phyloP scores from a whole-genome alignment of 2,329 filamentous ascomycete genomes.

The Scortechinia acanthostroma region DNA sequence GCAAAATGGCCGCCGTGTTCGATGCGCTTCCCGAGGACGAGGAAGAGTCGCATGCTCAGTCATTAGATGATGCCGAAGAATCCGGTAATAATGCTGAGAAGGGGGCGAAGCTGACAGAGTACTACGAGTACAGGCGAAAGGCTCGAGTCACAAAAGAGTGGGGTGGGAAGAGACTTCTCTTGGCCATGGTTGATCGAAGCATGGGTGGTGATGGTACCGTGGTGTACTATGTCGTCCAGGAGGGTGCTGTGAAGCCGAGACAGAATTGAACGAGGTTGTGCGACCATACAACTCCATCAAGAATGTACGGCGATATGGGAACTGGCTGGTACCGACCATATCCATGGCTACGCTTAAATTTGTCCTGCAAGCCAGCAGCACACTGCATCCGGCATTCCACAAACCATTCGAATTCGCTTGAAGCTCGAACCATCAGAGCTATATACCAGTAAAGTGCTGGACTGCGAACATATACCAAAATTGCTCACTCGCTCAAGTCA shows the following conservation, averaged over 20 bases:
- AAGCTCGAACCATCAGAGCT: too few species aligned
- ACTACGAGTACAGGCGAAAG: conserved; percentile 7
- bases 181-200: conserved; percentile 43
- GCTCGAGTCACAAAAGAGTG: conserved; percentile 18
- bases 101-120: conserved; percentile 5
- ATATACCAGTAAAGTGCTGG: too few species aligned
- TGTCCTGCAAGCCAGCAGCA: too few species aligned
- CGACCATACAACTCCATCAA: too few species aligned
- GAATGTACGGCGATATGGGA: too few species aligned
- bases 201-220: conserved; percentile 49
- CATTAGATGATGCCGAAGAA: too few species aligned
- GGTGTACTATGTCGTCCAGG: conserved; percentile 59
- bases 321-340: too few species aligned
- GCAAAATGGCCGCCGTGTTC: conserved; percentile 45
- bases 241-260: conserved; percentile 56
- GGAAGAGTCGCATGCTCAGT: not conserved
- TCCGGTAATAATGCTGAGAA: not conserved
- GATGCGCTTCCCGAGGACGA: conserved; percentile 31
- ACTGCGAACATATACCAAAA: too few species aligned
- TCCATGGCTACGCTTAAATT: too few species aligned
- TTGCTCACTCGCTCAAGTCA: too few species aligned
- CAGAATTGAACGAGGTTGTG: conserved; percentile 47
- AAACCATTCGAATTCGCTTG: too few species aligned
- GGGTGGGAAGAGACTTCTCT: conserved; percentile 42
- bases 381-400: too few species aligned